Evolutionary conservation across 2,329 filamentous ascomycete species (phyloP).

Genomic region (Colletotrichum sojae): DNA sequence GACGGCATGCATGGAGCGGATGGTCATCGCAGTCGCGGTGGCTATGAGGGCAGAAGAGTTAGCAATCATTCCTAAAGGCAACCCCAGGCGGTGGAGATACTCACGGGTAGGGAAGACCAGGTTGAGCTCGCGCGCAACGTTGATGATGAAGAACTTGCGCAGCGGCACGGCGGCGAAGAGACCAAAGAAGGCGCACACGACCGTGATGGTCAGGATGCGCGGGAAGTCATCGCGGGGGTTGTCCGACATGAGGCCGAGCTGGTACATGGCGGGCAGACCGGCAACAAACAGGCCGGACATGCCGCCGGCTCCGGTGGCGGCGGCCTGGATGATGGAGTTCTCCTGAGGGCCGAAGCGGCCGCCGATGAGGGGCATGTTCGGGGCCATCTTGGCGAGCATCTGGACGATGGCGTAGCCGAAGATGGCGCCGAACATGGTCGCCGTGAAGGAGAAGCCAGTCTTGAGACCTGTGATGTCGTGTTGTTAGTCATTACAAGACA

Average conservation of each 20-base stretch:
- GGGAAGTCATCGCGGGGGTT: slow-evolving; percentile 69
- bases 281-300: slow-evolving; percentile 71
- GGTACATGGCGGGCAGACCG: slow-evolving; percentile 73
- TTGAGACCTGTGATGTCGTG: slow-evolving; percentile 56
- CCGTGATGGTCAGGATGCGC: slow-evolving; percentile 71
- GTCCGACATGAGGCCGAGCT: slow-evolving; percentile 63
- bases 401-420: slow-evolving; percentile 69
- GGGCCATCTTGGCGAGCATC: slow-evolving; percentile 57
- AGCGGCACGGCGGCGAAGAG: slow-evolving; percentile 74
- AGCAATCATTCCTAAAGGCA: background rate
- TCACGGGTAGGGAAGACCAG: slow-evolving; percentile 68
- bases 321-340: slow-evolving; percentile 73
- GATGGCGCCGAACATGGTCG: slow-evolving; percentile 67
- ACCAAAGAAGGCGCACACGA: slow-evolving; percentile 75
- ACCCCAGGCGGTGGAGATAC: background rate
- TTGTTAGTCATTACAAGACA: background rate
- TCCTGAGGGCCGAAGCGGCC: slow-evolving; percentile 71
- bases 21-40: slow-evolving; percentile 73
- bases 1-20: slow-evolving; percentile 72
- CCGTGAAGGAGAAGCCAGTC: slow-evolving; percentile 64
- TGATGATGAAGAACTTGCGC: slow-evolving; percentile 78
- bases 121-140: slow-evolving; percentile 72
- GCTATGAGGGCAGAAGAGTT: slow-evolving; percentile 42
- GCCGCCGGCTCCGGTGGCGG: slow-evolving; percentile 71
- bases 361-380: slow-evolving; percentile 64